phyloP scores from a whole-genome alignment of 176 grass and related monocot genomes.

The Avena insularis region DNA sequence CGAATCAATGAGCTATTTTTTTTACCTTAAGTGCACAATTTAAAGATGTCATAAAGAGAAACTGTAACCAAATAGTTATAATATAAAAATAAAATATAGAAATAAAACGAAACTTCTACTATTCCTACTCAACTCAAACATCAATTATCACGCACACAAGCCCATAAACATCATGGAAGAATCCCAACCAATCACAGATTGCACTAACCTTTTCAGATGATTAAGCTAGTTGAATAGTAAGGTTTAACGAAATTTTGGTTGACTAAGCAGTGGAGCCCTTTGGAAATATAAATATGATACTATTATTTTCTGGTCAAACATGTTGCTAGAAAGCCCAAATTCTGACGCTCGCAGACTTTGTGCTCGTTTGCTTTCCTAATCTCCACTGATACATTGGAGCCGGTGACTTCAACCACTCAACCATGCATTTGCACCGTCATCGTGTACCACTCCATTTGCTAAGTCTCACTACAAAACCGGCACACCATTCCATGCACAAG shows the following conservation, averaged over 20 bases:
- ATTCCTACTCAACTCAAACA: neutral
- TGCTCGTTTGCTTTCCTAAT: conserved; percentile 35
- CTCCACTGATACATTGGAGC: conserved; percentile 50
- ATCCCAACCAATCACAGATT: conserved; percentile 22
- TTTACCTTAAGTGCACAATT: neutral
- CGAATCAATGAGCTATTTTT: neutral
- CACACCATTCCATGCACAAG: conserved; percentile 43
- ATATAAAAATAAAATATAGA: neutral
- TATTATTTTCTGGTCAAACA: neutral
- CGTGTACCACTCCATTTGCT: conserved; percentile 41
- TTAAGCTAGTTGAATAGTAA: neutral
- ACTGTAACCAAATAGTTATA: neutral
- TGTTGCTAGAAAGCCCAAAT: conserved; percentile 15
- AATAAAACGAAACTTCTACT: neutral
- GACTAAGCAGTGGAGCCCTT: neutral
- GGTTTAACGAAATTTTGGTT: neutral
- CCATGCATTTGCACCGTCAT: conserved; percentile 27
- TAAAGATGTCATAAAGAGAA: neutral
- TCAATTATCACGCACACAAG: neutral
- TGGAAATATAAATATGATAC: neutral
- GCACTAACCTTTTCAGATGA: neutral
- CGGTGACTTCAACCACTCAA: conserved; percentile 55
- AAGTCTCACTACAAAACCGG: conserved; percentile 17
- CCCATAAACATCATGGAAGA: conserved; percentile 9
- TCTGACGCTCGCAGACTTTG: neutral